phyloP scores from a whole-genome alignment of 2,329 filamentous ascomycete genomes.

The Stemphylium beticola region DNA sequence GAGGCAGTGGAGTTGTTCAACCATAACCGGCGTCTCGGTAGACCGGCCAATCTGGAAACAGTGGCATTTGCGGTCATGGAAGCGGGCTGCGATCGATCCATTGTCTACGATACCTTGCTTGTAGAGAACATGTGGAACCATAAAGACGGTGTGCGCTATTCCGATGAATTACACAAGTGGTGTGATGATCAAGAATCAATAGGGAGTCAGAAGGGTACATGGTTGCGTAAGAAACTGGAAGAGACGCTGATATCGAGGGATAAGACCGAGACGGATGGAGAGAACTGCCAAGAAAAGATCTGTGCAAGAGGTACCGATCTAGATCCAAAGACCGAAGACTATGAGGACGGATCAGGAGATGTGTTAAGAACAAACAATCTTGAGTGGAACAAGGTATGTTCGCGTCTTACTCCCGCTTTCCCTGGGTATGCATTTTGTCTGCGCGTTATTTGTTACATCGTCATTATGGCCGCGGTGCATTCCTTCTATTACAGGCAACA shows the following conservation, averaged over 20 bases:
- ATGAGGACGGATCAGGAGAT: conserved; percentile 27
- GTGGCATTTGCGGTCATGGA: conserved; percentile 38
- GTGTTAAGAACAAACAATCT: conserved; percentile 22
- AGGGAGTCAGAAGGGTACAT: conserved; percentile 33
- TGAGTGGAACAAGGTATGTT: conserved; percentile 40
- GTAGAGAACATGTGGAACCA: conserved; percentile 24
- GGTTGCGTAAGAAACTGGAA: conserved; percentile 35
- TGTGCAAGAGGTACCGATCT: conserved; percentile 9
- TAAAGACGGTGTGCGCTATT: conserved; percentile 19
- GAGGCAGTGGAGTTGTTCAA: conserved; percentile 46
- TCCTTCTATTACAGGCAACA: no score
- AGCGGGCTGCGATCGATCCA: conserved; percentile 38
- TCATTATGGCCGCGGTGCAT: no score
- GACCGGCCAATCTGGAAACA: conserved; percentile 26
- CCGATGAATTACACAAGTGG: conserved; percentile 33
- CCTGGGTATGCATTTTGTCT: no score
- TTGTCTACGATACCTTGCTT: conserved; percentile 40
- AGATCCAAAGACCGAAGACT: conserved; percentile 20
- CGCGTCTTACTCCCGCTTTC: no score
- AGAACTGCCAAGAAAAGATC: background rate
- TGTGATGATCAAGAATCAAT: conserved; percentile 26
- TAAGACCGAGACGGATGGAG: background rate
- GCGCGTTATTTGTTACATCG: no score
- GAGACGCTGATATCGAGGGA: conserved; percentile 16
- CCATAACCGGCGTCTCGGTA: conserved; percentile 40